Percentiles rank a stretch among this genome's conserved stretches.
These are phyloP conservation scores for Fabrea salina DNA, from an alignment of 169 alveolate genomes.

Conservation along the genomic window DNA sequence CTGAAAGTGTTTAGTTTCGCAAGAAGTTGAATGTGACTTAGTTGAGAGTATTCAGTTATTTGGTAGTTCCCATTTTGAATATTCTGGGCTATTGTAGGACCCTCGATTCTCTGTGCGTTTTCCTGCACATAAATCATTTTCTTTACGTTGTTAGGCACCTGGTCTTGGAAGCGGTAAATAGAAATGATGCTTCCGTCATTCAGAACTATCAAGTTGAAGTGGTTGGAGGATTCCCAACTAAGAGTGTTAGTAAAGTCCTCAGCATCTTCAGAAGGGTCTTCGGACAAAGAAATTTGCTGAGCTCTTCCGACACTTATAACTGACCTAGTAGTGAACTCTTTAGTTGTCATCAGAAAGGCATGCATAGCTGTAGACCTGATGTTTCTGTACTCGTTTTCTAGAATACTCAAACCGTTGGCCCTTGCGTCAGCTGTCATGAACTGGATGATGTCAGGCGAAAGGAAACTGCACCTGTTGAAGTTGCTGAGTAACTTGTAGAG, in stretches of 20 bases:
- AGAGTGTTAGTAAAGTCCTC: not conserved
- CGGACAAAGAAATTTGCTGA: not conserved
- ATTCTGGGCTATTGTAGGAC: not conserved
- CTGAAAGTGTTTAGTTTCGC: not conserved
- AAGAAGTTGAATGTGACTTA: not conserved
- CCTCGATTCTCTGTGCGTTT: not conserved
- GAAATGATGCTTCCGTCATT: not conserved
- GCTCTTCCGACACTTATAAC: not conserved
- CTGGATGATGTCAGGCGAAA: not conserved
- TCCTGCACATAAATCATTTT: not conserved
- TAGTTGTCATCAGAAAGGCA: not conserved
- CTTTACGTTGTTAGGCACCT: not conserved
- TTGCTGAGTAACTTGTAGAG: not conserved
- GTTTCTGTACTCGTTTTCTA: not conserved
- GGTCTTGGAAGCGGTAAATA: not conserved
- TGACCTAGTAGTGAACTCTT: slow-evolving; percentile 17
- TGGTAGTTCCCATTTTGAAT: not conserved
- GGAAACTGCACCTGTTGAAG: not conserved
- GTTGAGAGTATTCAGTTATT: not conserved
- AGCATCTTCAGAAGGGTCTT: not conserved
- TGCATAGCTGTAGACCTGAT: not conserved
- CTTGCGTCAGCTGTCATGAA: not conserved
- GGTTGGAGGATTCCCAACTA: slow-evolving; percentile 1
- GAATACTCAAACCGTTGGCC: not conserved
- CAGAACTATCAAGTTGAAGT: not conserved